These are phyloP conservation scores for Cymbopogon flexuosus DNA, from an alignment of 202 grass and related monocot species.

Conservation along the genomic window DNA sequence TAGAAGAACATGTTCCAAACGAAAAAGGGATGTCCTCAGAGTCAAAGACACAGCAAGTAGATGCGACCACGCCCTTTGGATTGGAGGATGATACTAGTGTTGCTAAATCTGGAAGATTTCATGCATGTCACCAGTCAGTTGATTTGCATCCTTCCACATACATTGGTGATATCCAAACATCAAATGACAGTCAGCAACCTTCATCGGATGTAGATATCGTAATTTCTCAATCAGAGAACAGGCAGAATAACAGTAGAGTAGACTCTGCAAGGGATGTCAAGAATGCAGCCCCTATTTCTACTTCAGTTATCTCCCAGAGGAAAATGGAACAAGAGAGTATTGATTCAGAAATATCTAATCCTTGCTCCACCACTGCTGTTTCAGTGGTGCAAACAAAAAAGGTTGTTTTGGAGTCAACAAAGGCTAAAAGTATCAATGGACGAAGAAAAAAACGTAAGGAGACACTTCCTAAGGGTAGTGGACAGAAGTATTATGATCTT, in stretches of 20 bases:
- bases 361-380: not conserved
- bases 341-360: slow-evolving; percentile 27
- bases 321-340: slow-evolving; percentile 22
- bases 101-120: not conserved
- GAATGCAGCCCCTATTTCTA: slow-evolving; percentile 1
- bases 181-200: not conserved
- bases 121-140: slow-evolving; percentile 9
- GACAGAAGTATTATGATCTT: slow-evolving; percentile 45
- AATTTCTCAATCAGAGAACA: slow-evolving; percentile 26
- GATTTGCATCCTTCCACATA: not conserved
- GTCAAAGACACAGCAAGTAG: slow-evolving; percentile 22
- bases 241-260: slow-evolving; percentile 7
- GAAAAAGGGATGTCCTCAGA: not conserved
- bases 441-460: slow-evolving; percentile 55
- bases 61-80: not conserved
- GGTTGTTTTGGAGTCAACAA: slow-evolving; percentile 31
- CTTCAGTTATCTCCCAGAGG: slow-evolving; percentile 15
- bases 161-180: slow-evolving; percentile 15
- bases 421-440: slow-evolving; percentile 35
- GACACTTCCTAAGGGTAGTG: slow-evolving; percentile 51
- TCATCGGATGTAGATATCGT: slow-evolving; percentile 2
- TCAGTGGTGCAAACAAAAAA: slow-evolving; percentile 42
- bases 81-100: slow-evolving; percentile 25
- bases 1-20: slow-evolving; percentile 16
- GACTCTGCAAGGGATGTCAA: not conserved